Evolutionary conservation across 1,284 basidiomycete species (phyloP), one percentile per base, ranked within the genome.

Genomic region (Termitomyces sp.): DNA sequence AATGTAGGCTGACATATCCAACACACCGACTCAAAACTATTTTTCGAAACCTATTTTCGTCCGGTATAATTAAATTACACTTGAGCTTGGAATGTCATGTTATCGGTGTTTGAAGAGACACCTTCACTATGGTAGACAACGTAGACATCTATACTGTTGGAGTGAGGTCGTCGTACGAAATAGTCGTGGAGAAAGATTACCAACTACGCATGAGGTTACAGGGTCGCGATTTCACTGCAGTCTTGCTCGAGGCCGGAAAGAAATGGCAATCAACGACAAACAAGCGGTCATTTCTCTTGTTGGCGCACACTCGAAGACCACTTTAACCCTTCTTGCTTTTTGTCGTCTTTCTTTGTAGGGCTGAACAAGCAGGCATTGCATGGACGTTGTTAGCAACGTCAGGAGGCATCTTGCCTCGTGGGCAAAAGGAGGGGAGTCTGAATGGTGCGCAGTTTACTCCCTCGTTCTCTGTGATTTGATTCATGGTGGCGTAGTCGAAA

Each of bases 401-500:
- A 72, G 72, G 52, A 65, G 63, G n/a, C 80, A 69, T 65, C 54
- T 84, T 31, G 68, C 70, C 54, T 73, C 61, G 17, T 88, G 86
- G 86, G 67, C 69, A 28, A 77, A 69, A 56, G 79, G 77, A 48
- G 86, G 86, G 33, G 79, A 82, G 58, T 68, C 70, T 2, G 78
- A 84, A 73, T 88, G 85, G 86, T 86, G 57, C 62, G 73, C 68
- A 58, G 53, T 50, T 17, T 39, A 40, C 28, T 47, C 52, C 47
- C 39, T 30, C n/a, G 10, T 53, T 21, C 52, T 30, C 13, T 19
- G 60, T 54, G 39, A 30, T 17, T 59, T 39, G 54, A 44, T 58
- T 36, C 39, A 43, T 53, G 57, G 40, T 59, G 54, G 59, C 58
- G 40, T 62, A 88, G 85, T 69, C 82, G 81, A 65, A 77, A 74